Base-by-base conservation (phyloP, 306 rosid genomes). In the Vigna hirtella region DNA sequence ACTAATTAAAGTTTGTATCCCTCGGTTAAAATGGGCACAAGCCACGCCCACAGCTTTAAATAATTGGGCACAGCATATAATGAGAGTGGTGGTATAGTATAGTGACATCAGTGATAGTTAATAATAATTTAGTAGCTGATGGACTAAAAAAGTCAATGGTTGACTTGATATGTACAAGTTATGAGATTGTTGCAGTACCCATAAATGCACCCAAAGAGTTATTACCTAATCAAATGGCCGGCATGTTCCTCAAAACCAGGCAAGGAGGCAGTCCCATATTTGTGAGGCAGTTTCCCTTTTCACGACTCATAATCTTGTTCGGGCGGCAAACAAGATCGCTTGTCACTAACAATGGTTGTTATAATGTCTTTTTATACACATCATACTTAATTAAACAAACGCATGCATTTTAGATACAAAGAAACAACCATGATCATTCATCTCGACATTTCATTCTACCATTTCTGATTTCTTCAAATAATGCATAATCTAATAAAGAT, bases 211-310 rank as follows among this genome's bases (percentile, higher is more conserved):
- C 62, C 26, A 78, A 71, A 73, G 53, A 73, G 51, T 26, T 66
- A 64, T 26, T 66, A 64, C 42, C 18, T 59, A 61, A 45, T 62
- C 65, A 49, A 74, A 68, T 52, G 83, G 86, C 81, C 79, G 84
- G 83, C 84, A 83, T 83, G 84, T 74, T 79, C 78, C 87, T 83
- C 51, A 45, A 74, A 69, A 55, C 22, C 78, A 45, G 70, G 84
- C 86, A 83, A 61, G 73, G 77, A 61, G 68, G 78, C 74, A 70
- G 87, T 79, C 72, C 45, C 81, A 45, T 75, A 48, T 69, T 51
- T 74, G 69, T 43, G 86, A 83, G 83, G 47, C 86, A 83, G 56
- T 66, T 53, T 51, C 55, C 80, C 83, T 24, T 5, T 78, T 45
- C 61, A 16, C 0, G 5, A 67, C 55, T 30, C 77, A 38, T 51